Percentiles rank a stretch among this genome's conserved stretches.
Evolutionary conservation across 208 protist genomes (phyloP).

Genomic region (Trypanosoma congolense): DNA sequence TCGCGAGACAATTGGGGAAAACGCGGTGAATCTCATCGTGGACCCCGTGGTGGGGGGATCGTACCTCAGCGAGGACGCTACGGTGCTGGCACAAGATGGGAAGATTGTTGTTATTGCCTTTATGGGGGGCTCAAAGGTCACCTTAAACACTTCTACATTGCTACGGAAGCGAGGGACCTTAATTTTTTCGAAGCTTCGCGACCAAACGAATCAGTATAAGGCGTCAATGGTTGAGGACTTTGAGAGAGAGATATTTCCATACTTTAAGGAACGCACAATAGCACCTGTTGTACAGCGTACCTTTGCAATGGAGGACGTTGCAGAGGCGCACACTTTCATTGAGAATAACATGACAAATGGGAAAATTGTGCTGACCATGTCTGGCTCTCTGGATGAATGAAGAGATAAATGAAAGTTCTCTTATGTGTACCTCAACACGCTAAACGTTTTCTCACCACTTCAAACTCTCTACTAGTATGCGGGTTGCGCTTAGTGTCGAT

Average conservation of each 20-base stretch:
- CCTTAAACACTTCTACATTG: slow-evolving; percentile 59
- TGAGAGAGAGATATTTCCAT: slow-evolving; percentile 51
- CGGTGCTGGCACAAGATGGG: slow-evolving; percentile 62
- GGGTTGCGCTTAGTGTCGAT: no score
- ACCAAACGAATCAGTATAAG: slow-evolving; percentile 55
- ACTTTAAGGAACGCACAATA: slow-evolving; percentile 47
- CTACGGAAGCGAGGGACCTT: slow-evolving; percentile 57
- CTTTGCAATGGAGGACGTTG: slow-evolving; percentile 64
- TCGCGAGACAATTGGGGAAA: slow-evolving; percentile 32
- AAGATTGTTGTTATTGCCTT: slow-evolving; percentile 61
- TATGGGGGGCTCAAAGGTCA: slow-evolving; percentile 48
- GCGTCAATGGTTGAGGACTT: slow-evolving; percentile 47
- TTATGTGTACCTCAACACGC: no score
- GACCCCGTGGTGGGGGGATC: slow-evolving; percentile 74
- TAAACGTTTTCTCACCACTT: no score
- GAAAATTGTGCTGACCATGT: slow-evolving; percentile 59
- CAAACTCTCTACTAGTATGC: no score
- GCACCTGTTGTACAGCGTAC: slow-evolving; percentile 57
- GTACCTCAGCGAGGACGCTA: slow-evolving; percentile 61
- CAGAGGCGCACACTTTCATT: slow-evolving; percentile 49
- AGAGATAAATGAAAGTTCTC: slow-evolving; percentile 1
- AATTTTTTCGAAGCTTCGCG: slow-evolving; percentile 72
- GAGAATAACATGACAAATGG: slow-evolving; percentile 56
- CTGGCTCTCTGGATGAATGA: slow-evolving; percentile 1
- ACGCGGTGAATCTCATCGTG: slow-evolving; percentile 61